A percentile compares a stretch with the other conserved stretches of the same genome.
Conservation (phyloP, 108 stramenopile species). For the Ochromonas danica region DNA sequence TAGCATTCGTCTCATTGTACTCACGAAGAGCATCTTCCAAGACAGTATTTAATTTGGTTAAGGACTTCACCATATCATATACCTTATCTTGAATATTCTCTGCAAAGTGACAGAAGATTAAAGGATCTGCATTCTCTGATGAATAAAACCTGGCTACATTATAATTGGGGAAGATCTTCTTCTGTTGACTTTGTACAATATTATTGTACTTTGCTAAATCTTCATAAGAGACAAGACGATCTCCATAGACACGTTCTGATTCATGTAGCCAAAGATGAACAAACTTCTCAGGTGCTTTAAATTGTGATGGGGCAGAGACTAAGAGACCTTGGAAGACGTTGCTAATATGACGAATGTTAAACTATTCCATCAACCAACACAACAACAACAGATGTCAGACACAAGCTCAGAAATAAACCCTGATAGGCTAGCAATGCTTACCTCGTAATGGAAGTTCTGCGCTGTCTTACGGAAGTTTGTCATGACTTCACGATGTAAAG, state of each 20-base stretch:
- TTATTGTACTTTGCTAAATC: constrained; percentile 59
- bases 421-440: too few relatives aligned
- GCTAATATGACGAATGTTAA: constrained; percentile 68
- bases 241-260: constrained; percentile 67
- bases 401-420: too few relatives aligned
- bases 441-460: constrained; percentile 69
- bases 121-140: constrained; percentile 63
- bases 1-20: constrained; percentile 67
- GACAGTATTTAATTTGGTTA: constrained; percentile 41
- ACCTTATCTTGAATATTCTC: constrained; percentile 56
- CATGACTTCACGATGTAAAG: constrained; percentile 60
- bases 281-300: constrained; percentile 57
- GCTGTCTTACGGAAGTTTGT: constrained; percentile 65
- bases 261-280: constrained; percentile 70
- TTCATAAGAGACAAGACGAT: constrained; percentile 60
- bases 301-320: constrained; percentile 59
- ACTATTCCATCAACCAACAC: too few relatives aligned
- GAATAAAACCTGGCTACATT: constrained; percentile 61
- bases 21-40: constrained; percentile 61
- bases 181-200: constrained; percentile 55
- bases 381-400: too few relatives aligned
- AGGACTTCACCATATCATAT: constrained; percentile 59
- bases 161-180: constrained; percentile 57
- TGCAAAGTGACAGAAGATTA: constrained; percentile 70
- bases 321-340: constrained; percentile 70